Base-by-base conservation (phyloP, 148 eudicot genomes). In the Simmondsia chinensis region DNA sequence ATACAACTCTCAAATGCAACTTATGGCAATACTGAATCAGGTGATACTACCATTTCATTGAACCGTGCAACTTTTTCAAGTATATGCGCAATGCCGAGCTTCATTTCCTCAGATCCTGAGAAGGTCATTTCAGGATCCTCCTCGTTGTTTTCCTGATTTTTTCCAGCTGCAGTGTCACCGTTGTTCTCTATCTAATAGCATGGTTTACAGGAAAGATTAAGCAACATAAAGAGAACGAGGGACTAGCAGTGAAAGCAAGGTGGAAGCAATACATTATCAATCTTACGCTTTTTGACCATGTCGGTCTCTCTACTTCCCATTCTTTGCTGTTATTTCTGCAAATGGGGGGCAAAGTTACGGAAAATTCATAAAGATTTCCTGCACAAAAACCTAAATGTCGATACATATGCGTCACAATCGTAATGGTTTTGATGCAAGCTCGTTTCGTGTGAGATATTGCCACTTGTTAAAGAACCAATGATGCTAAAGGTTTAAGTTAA, bases 71-170 rank as follows among this genome's bases (percentile, higher is more conserved):
- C 80, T 71, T 77, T 80, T 43, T 87, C 94, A 49, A 64, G 85
- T 56, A 83, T 77, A 55, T 54, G 58, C 71, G 44, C 58, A 46
- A 83, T 78, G 50, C 79, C 80, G 46, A 59, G 69, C 68, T 75
- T 78, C 81, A 83, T 75, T 49, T 80, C 86, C 69, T 87, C 89
- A 23, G 94, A 82, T 33, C 63, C 71, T 48, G 66, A 33, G 59
- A 69, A 54, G 59, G 46, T 57, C 51, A 38, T 55, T 43, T 57
- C 83, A 35, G 58, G 36, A 56, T 72, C 94, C 65, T 71, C 96
- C 49, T 60, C 89, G 46, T 45, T 62, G 59, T 51, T 53, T 59
- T 57, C 69, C 42, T 54, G 72, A 50, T 32, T 59, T 43, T 69
- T 32, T 43, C 50, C 72, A 48, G 48, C 71, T 48, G 52, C 56